These are phyloP conservation scores for Acer campestre DNA, from an alignment of 345 rosid species.

Conservation along the genomic window DNA sequence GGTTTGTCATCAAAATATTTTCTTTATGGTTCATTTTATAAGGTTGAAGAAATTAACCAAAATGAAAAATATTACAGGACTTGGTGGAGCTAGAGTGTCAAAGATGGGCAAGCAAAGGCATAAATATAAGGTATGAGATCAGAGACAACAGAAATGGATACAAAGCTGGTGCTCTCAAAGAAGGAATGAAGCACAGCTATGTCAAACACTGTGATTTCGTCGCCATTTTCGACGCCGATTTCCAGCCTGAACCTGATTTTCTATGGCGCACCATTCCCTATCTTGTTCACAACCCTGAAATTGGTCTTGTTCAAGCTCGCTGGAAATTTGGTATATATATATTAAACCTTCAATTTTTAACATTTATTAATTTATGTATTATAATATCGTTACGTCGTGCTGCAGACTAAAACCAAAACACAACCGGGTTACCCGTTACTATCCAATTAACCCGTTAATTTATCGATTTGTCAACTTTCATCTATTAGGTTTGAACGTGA, in stretches of 20 bases:
- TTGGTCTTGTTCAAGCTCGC: constrained; percentile 87
- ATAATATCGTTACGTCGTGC: no score
- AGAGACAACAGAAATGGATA: constrained; percentile 72
- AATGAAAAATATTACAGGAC: constrained; percentile 34
- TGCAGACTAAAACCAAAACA: no score
- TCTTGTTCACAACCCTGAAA: constrained; percentile 60
- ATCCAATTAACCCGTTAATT: no score
- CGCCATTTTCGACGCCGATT: constrained; percentile 89
- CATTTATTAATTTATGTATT: no score
- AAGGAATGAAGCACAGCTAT: constrained; percentile 81
- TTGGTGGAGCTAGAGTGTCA: constrained; percentile 71
- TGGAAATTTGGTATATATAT: constrained; percentile 75
- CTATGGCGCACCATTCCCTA: constrained; percentile 77
- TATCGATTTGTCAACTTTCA: no score
- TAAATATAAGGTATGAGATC: constrained; percentile 62
- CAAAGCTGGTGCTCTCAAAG: constrained; percentile 80
- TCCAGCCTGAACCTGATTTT: constrained; percentile 81
- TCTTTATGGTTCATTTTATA: no score
- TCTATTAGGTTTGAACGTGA: background rate
- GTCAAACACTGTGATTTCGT: constrained; percentile 74
- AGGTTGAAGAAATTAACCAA: no score
- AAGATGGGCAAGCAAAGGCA: constrained; percentile 77
- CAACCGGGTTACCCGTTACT: no score
- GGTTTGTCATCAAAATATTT: constrained; percentile 25
- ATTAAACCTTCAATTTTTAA: no score